These are phyloP conservation scores for Phaseolus lunatus DNA, from an alignment of 306 rosid species.

Conservation along the genomic window DNA sequence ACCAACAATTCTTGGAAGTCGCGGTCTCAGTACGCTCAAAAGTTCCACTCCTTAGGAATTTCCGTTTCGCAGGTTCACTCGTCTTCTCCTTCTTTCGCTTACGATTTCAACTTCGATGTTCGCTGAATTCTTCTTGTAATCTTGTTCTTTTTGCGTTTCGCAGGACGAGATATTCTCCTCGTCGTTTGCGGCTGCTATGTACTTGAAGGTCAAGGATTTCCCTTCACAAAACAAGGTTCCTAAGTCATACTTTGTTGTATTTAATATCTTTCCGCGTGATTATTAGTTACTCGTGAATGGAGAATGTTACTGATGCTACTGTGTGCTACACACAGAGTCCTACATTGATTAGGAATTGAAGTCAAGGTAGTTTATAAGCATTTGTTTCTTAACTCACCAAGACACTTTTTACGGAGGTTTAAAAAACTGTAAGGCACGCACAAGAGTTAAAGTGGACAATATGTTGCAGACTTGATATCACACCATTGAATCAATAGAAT, in stretches of 20 bases:
- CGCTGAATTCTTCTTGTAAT: background rate
- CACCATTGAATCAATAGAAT: too few relatives aligned
- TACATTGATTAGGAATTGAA: background rate
- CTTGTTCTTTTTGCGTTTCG: background rate
- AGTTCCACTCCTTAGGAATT: slow-evolving; percentile 86
- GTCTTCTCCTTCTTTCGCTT: background rate
- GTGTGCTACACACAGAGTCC: too few relatives aligned
- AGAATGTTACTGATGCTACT: background rate
- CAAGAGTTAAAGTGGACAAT: too few relatives aligned
- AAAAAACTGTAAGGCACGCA: background rate
- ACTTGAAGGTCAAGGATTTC: slow-evolving; percentile 74
- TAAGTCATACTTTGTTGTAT: background rate
- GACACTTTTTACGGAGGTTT: background rate
- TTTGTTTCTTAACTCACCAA: too few relatives aligned
- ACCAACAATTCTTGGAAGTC: slow-evolving; percentile 86
- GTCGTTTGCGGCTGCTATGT: slow-evolving; percentile 96
- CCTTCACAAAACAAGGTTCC: slow-evolving; percentile 81
- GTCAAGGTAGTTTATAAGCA: too few relatives aligned
- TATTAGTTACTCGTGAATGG: slow-evolving; percentile 4
- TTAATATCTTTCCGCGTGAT: background rate
- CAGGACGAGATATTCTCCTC: slow-evolving; percentile 95
- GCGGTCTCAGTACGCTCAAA: slow-evolving; percentile 66
- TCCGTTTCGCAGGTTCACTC: slow-evolving; percentile 53
- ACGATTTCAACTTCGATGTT: background rate
- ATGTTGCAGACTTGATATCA: background rate